Base-by-base conservation (phyloP, 768 basidiomycete genomes). In the Porphyrellus cyaneotinctus region DNA sequence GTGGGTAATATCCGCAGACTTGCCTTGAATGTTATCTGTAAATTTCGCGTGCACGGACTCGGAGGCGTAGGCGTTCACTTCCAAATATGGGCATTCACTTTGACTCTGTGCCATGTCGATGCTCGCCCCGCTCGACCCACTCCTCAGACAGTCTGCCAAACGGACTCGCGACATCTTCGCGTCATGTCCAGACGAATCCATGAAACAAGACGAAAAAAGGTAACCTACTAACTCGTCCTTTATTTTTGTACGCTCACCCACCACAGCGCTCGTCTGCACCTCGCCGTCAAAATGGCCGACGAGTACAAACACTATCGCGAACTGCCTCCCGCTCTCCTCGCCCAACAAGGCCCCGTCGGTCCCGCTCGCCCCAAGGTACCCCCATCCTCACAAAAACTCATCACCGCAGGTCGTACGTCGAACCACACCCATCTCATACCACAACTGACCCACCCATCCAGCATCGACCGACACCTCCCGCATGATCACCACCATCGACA, bases 241-340 rank as follows among this genome's bases (percentile, higher is more conserved):
- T 3, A 7, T 1, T 12, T 12, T 13, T 4, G 3, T 31, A 0
- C 12, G 7, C 41, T 47, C 30, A 47, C 32, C 3, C 22, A 3
- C 28, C 20, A 43, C 45, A 52, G 91, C 61, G 75, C 84, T n/a
- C 79, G 86, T 35, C 68, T 91, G 43, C 81, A 85, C 32, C 69
- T 97, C 32, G 77, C 91, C 3, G 82, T 89, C 43, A 97, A 97
- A 75, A 87, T 97, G 28, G 78, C 84, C 31, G 84, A 91, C 64
- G 95, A 98, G 73, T 99, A 94, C 69, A 79, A 80, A 43, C 84
- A 97, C 66, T 89, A 79, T 65, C 91, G 88, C 66, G 82, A 86
- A 26, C 82, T 98, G 2, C 95, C 95, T 0, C 70, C 90, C 4
- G 82, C 88, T 2, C 73, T 97, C 31, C 72, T 91, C 28, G 75